Evolutionary conservation across 2,329 filamentous ascomycete species (phyloP).

Genomic region (Bimuria novae-zelandiae): DNA sequence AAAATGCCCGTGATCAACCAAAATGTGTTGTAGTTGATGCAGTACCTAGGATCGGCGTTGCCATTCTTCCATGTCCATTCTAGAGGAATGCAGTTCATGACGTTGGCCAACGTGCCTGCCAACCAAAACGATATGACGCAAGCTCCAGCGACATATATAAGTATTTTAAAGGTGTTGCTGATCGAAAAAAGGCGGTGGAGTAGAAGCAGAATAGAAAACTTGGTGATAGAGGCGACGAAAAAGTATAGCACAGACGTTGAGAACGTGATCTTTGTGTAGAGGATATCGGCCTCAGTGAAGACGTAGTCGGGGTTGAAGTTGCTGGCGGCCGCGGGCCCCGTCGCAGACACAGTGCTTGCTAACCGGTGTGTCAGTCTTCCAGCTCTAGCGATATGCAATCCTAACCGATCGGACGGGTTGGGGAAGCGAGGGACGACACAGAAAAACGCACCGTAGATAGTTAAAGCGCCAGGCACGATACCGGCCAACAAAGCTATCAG

Average conservation of each 20-base stretch:
- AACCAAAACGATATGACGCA: not conserved
- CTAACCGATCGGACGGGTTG: not conserved
- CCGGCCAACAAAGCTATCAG: not conserved
- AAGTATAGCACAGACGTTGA: slow-evolving; percentile 2
- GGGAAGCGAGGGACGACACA: not conserved
- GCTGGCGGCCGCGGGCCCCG: not conserved
- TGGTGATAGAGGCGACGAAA: slow-evolving; percentile 1
- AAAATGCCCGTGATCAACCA: not conserved
- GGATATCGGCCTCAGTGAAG: not conserved
- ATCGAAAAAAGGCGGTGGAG: not conserved
- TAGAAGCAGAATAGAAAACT: slow-evolving; percentile 2
- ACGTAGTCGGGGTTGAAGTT: not conserved
- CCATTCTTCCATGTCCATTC: slow-evolving; percentile 4
- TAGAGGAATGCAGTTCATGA: slow-evolving; percentile 2
- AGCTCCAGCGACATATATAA: not conserved
- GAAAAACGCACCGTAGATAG: not conserved
- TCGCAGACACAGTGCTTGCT: not conserved
- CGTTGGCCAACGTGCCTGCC: not conserved
- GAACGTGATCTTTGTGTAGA: slow-evolving; percentile 4
- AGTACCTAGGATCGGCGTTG: not conserved
- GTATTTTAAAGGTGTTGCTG: not conserved
- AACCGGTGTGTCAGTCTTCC: not conserved
- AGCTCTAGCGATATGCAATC: not conserved
- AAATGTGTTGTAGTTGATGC: slow-evolving; percentile 4
- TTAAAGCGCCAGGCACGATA: not conserved